Evolutionary conservation across 306 rosid genomes (phyloP), one percentile per base, ranked within the genome.

Genomic region (Quercus aquifolioides): DNA sequence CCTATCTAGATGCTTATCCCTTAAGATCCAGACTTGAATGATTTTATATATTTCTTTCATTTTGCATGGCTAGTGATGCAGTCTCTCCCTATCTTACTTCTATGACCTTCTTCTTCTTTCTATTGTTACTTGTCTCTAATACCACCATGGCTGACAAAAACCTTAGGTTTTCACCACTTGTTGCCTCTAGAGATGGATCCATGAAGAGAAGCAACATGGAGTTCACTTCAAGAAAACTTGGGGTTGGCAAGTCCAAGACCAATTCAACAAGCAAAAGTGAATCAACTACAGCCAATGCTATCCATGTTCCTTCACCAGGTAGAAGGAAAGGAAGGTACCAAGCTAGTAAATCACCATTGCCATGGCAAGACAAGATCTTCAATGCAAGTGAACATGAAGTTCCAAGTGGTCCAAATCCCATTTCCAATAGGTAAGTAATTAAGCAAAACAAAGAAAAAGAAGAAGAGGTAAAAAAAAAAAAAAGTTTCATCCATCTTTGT

Each of bases 341-440:
- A 68, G 82, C 63, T 78, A 75, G 81, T 12, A 54, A 76, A 30
- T 79, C 84, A 73, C 78, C 85, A 20, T 64, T 83, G 79, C 81
- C 84, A 59, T 71, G 91, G 92, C 57, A 83, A 76, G 80, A 84
- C 68, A 82, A 72, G 83, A 83, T 75, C 81, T 90, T 88, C 84
- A 86, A 82, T 78, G 90, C 79, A 1, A 79, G 88, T 84, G 88
- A 78, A 58, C 97, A 91, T 86, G 94, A 91, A 86, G 97, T 93
- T 12, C 98, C 98, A 41, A 93, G 98, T 81, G 98, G 98, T 80
- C 98, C 98, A 51, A 93, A 91, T 68, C 98, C 97, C 74, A 94
- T 91, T 82, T 94, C 98, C 74, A 94, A 91, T 75, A 91, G 93
- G 94, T 91, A 82, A 93, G 71, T 11, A 49, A 49, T 49, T 49